A percentile compares a stretch with the other conserved stretches of the same genome.
These are phyloP conservation scores for Solanum hybrid DNA, from an alignment of 305 asterid genomes.

Conservation along the genomic window DNA sequence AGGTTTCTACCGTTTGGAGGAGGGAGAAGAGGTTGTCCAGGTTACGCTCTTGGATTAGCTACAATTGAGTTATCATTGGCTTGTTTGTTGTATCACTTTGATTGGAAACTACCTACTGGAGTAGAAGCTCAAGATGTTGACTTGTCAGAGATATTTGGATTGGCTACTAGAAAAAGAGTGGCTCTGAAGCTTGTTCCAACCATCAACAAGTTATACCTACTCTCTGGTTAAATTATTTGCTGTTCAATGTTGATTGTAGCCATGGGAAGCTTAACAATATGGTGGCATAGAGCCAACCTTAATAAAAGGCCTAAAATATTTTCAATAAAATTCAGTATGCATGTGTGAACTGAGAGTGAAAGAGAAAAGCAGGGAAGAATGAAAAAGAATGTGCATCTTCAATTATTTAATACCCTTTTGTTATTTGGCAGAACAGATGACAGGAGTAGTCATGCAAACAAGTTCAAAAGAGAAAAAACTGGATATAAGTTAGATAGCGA, in stretches of 20 bases:
- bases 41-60: constrained; percentile 28
- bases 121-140: constrained; percentile 14
- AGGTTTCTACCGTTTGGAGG: constrained; percentile 35
- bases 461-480: too few relatives aligned
- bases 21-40: constrained; percentile 37
- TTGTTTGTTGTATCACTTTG: constrained; percentile 20
- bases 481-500: neutral
- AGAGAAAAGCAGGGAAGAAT: too few relatives aligned
- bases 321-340: neutral
- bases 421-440: too few relatives aligned
- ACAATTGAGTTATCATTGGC: constrained; percentile 28
- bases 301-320: neutral
- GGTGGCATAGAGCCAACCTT: neutral
- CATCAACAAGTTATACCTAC: neutral
- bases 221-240: neutral
- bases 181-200: constrained; percentile 24
- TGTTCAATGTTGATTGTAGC: neutral
- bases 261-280: neutral
- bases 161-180: constrained; percentile 22
- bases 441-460: too few relatives aligned
- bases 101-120: constrained; percentile 25
- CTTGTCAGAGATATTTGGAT: constrained; percentile 23
- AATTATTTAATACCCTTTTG: too few relatives aligned
- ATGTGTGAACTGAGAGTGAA: neutral
- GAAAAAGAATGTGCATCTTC: too few relatives aligned